Evolutionary conservation across 257 asterid species (phyloP), one percentile per base, ranked within the genome.

Genomic region (Solanum pinnatisectum): DNA sequence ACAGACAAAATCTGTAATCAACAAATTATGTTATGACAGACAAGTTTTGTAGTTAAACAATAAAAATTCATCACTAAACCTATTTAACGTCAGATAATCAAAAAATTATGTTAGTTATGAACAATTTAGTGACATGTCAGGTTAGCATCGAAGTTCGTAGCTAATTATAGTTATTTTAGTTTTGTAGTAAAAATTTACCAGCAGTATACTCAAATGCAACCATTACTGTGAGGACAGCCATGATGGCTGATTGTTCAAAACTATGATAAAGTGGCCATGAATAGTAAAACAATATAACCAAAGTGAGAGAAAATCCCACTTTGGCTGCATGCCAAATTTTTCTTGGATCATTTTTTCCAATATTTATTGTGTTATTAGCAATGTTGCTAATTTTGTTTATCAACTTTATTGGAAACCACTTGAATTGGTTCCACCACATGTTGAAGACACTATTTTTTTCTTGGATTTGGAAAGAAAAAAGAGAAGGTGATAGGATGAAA

Each of bases 161-260:
- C 40, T 71, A 71, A 71, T 32, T 60, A 22, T n/a, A 4, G 1
- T 23, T 60, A 23, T 70, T 70, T 27, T 68, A 15, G 30, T 70
- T 30, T 70, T 3, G 14, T 8, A 68, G 9, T 40, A 5, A 44
- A 60, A 6, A 83, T 73, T 83, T 27, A 91, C 94, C 94, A 32
- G 89, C 92, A 5, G 92, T 82, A 60, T 87, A 92, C 73, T 91
- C 94, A 84, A 90, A 90, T 63, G 90, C 90, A 76, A 90, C 91
- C 33, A 91, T 89, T 2, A 91, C 92, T 12, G 94, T 92, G 33
- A 92, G 70, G 71, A 91, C 86, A n/a, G 91, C 94, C 92, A 92
- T 89, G 83, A 89, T 88, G 30, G 89, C 93, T 2, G 92, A 65
- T 33, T 88, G 89, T 6, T 91, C 93, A 76, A 91, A 91, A 3